Base-by-base conservation (phyloP, 2,329 filamentous ascomycete species). In the Talaromyces amestolkiae region DNA sequence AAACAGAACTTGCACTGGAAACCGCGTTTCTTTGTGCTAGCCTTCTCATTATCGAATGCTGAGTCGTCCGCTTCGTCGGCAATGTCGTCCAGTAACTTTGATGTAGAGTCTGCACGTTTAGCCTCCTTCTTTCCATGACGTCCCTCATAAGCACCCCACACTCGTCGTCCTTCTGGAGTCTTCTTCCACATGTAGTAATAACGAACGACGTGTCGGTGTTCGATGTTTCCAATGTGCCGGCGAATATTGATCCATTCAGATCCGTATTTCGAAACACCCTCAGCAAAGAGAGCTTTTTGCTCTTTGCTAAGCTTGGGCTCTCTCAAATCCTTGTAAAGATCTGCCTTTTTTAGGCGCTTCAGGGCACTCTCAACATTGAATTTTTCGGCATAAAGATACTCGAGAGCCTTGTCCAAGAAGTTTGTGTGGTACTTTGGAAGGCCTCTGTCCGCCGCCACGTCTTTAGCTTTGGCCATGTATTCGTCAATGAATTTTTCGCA, bases 111-210 rank as follows among this genome's bases (percentile, higher is more conserved):
- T 54, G 79, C 77, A 33, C 77, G 74, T 72, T 91, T 90, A 31
- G 88, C 88, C 73, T 96, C 92, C 78, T 95, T 97, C 77, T 94
- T 96, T 65, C 92, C 91, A 75, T 96, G 96, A 54, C 94, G 87
- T 11, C 91, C 92, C 60, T 91, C 88, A 72, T 91, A 97, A 69
- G 89, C 91, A 66, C 92, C 92, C 93, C 95, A 97, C 24, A 99
- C 88, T 71, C 95, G 88, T 74, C 87, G 89, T 47, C 95, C 95
- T 66, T 89, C 88, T 1, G 90, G 85, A 0, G 92, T 92, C 79
- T 98, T 98, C 81, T 99, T 99, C 95, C 95, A 99, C 69, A 91
- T 91, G 76, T 99, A 99, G 78, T 98, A 99, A 75, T 91, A 96
- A 3, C 95, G 91, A 31, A 96, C 92, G 68, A 97, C 90, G 66